These are phyloP conservation scores for Aspergillus quadrilineatus DNA, from an alignment of 2,329 filamentous ascomycete species.

Conservation along the genomic window DNA sequence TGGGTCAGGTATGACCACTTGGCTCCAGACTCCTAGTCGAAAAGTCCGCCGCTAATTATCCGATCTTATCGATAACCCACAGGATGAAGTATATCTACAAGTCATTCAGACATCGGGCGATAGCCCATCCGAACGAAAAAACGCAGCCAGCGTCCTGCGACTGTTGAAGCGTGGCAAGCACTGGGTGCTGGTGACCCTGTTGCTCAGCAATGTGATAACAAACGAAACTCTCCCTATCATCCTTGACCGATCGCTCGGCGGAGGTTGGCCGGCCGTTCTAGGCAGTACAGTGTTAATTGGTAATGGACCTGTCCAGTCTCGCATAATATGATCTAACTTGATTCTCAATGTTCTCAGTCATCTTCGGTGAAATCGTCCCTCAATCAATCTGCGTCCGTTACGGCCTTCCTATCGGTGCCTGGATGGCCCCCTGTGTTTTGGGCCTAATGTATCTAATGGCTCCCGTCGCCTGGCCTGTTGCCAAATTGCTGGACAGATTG, in stretches of 20 bases:
- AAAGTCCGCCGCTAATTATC: background rate
- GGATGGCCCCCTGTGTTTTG: conserved; percentile 85
- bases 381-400: conserved; percentile 97
- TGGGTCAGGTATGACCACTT: conserved; percentile 55
- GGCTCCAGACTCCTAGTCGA: background rate
- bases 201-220: conserved; percentile 95
- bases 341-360: conserved; percentile 59
- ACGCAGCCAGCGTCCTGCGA: conserved; percentile 76
- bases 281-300: conserved; percentile 92
- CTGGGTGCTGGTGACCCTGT: conserved; percentile 92
- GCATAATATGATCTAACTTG: conserved; percentile 3
- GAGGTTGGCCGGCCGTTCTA: conserved; percentile 89
- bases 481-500: conserved; percentile 89
- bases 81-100: conserved; percentile 96
- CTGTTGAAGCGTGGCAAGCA: conserved; percentile 88
- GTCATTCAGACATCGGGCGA: conserved; percentile 84
- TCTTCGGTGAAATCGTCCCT: conserved; percentile 94
- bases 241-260: conserved; percentile 87
- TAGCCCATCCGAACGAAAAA: conserved; percentile 73
- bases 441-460: conserved; percentile 88
- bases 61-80: conserved; percentile 26
- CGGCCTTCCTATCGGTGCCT: conserved; percentile 89
- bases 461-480: conserved; percentile 89
- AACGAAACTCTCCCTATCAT: conserved; percentile 97
- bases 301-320: conserved; percentile 46